Conservation (phyloP, 2,329 filamentous ascomycete species). For the Aureobasidium namibiae region DNA sequence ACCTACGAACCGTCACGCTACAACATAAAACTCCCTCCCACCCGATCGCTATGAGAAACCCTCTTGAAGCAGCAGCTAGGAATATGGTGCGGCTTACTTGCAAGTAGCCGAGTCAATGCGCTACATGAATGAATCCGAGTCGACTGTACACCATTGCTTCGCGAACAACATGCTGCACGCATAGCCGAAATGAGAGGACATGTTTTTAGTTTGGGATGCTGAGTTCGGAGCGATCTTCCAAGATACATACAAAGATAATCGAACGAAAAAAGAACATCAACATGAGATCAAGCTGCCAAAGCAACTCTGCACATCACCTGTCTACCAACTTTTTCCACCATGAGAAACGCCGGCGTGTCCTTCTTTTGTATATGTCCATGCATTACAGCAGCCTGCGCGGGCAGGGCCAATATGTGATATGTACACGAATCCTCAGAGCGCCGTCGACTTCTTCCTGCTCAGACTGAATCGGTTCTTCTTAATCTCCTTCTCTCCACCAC, state of each 20-base stretch:
- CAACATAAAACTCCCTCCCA: background rate
- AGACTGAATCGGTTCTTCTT: constrained; percentile 60
- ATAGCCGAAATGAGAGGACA: background rate
- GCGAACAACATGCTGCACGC: background rate
- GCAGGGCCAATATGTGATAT: background rate
- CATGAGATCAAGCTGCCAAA: background rate
- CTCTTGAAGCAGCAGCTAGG: background rate
- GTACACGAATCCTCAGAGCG: background rate
- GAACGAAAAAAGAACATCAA: background rate
- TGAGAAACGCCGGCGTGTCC: background rate
- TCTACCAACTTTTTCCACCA: background rate
- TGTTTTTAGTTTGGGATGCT: background rate
- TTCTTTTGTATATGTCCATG: constrained; percentile 8
- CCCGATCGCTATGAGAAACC: background rate
- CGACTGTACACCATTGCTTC: background rate
- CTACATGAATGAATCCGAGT: background rate
- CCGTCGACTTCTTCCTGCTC: constrained; percentile 58
- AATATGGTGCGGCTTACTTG: background rate
- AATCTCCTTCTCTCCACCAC: constrained; percentile 27
- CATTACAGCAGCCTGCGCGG: constrained; percentile 5
- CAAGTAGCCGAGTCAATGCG: too few species aligned
- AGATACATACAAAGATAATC: constrained; percentile 1
- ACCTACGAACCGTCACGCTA: background rate
- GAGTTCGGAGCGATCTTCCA: background rate
- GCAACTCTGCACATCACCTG: background rate